phyloP scores from a whole-genome alignment of 2,329 filamentous ascomycete species.

The Claviceps quebecensis region DNA sequence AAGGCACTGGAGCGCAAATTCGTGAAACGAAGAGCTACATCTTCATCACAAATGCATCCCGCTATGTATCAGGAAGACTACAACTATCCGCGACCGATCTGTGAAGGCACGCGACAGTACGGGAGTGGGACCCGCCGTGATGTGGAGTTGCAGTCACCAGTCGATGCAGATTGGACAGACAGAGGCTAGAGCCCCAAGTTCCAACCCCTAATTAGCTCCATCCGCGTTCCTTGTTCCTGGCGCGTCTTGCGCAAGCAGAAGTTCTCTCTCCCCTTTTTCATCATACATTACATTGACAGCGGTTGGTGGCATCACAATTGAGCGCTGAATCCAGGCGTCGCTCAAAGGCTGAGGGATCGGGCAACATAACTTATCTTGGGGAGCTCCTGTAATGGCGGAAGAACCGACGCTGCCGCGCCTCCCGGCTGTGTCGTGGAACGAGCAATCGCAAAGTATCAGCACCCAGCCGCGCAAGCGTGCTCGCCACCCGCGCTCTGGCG shows the following conservation, averaged over 20 bases:
- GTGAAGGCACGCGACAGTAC: background rate
- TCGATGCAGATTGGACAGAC: conserved; percentile 1
- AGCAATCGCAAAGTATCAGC: conserved; percentile 24
- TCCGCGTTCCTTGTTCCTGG: background rate
- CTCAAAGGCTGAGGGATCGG: background rate
- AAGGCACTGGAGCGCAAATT: background rate
- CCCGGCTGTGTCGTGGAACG: conserved; percentile 24
- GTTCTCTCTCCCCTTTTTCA: background rate
- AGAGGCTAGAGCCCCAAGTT: too few relatives aligned
- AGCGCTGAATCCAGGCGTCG: background rate
- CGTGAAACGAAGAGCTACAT: background rate
- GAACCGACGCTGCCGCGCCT: conserved; percentile 28
- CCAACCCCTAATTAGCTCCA: background rate
- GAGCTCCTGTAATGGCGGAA: conserved; percentile 20
- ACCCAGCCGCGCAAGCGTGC: conserved; percentile 27
- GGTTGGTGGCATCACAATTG: background rate
- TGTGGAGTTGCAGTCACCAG: background rate
- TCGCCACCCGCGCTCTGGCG: conserved; percentile 15
- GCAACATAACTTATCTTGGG: background rate
- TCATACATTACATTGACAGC: background rate
- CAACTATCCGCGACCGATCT: too few relatives aligned
- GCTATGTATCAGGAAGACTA: too few relatives aligned
- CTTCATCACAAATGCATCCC: background rate
- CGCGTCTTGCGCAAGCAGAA: background rate
- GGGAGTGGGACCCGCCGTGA: background rate